phyloP scores from a whole-genome alignment of 2,329 filamentous ascomycete species.

The Colletotrichum limetticola region DNA sequence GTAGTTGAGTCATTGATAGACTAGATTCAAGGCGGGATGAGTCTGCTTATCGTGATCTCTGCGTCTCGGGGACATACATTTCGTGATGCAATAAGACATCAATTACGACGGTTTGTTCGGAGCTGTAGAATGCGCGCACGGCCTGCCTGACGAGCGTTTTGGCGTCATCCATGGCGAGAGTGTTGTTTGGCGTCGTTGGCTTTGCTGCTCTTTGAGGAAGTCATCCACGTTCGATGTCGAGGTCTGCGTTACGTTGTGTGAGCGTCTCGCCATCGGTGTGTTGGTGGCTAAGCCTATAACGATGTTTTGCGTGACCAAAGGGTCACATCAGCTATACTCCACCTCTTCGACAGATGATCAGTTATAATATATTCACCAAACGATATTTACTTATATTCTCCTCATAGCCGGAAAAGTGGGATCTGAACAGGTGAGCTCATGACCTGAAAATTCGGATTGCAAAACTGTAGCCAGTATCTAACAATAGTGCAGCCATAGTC shows the following conservation, averaged over 20 bases:
- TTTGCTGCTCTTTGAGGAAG: too few relatives aligned
- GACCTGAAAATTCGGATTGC: too few relatives aligned
- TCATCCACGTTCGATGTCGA: not conserved
- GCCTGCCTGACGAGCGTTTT: not conserved
- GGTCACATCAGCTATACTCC: not conserved
- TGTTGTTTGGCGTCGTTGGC: not conserved
- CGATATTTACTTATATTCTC: too few relatives aligned
- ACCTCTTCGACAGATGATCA: not conserved
- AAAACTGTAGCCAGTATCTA: too few relatives aligned
- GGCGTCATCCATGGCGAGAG: not conserved
- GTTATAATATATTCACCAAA: too few relatives aligned
- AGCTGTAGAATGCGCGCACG: not conserved
- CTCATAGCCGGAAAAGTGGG: too few relatives aligned
- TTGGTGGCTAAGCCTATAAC: not conserved
- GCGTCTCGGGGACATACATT: not conserved
- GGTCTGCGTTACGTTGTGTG: not conserved
- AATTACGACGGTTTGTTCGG: not conserved
- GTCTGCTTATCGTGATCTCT: not conserved
- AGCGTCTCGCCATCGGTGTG: not conserved
- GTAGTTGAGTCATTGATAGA: not conserved
- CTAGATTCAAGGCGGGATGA: not conserved
- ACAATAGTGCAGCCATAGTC: too few relatives aligned
- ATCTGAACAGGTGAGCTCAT: too few relatives aligned
- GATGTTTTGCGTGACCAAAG: not conserved
- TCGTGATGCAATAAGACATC: not conserved